Evolutionary conservation across 257 asterid genomes (phyloP), one percentile per base, ranked within the genome.

Genomic region (Coffea canephora): DNA sequence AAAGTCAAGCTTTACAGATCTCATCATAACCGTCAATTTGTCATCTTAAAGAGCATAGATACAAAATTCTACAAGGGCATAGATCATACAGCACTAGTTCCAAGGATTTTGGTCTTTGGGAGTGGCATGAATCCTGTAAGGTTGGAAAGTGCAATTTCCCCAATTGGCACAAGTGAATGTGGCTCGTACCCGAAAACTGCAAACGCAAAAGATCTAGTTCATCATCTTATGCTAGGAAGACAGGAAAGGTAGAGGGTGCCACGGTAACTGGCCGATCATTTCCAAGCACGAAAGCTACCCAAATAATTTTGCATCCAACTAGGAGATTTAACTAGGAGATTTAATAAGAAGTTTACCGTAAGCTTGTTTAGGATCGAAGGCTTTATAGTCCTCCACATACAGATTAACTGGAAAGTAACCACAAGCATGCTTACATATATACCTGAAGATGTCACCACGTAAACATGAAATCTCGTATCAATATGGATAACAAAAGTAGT

Each of bases 91-190:
- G 97, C 97, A 78, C 91, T 84, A 83, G 97, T 96, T 1, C 96
- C 99, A 48, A 96, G 99, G 82, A 88, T 96, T 84, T 91, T 96
- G 81, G 92, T 85, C 89, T 87, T 94, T 9, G 86, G 85, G 49
- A 96, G 89, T 67, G 94, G 93, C 96, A 96, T 86, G 90, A 92
- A 92, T 77, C 98, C 98, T 14, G 97, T 87, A 69, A 83, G 88
- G 82, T 92, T 91, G 6, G 98, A 92, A 55, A 96, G 93, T 21
- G 97, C 87, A 82, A 94, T 85, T 82, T 90, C 93, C 81, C 98
- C 98, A 57, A 94, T 86, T 12, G 99, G 98, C 98, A 94, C 90
- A 81, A 96, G 97, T 39, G 99, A 96, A 88, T 96, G 99, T 48
- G 99, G 98, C 84, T 91, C 98, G 77, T 92, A 96, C 15, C 97